phyloP scores from a whole-genome alignment of 306 rosid genomes.

The Dalbergia oliveri region DNA sequence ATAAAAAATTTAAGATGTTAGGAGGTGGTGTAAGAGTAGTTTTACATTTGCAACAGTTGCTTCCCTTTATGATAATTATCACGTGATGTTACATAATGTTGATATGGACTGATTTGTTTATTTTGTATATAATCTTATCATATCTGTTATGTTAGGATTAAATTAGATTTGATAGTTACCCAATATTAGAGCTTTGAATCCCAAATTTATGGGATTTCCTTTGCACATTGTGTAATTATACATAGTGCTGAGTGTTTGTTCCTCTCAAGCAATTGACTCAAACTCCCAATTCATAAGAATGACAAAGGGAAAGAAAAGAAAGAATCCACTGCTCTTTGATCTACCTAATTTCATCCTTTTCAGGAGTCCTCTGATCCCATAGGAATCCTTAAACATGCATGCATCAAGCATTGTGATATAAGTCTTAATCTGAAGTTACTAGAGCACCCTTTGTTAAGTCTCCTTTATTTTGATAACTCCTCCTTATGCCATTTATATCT shows the following conservation, averaged over 20 bases:
- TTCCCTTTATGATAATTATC: background rate
- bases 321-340: background rate
- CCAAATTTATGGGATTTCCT: no score
- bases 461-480: slow-evolving; percentile 5
- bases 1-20: background rate
- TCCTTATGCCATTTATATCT: slow-evolving; percentile 5
- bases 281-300: background rate
- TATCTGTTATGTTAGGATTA: no score
- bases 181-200: no score
- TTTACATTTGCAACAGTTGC: background rate
- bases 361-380: background rate
- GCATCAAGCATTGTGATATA: slow-evolving; percentile 1
- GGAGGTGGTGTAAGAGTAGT: background rate
- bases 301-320: background rate
- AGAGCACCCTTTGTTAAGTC: background rate
- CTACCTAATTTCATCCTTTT: background rate
- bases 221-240: no score
- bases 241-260: no score
- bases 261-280: no score
- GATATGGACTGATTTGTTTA: no score
- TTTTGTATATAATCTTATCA: no score
- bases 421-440: slow-evolving; percentile 2
- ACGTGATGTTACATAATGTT: no score
- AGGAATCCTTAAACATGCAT: background rate
- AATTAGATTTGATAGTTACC: no score